Base-by-base conservation (phyloP, 805 yeast species). In the Yarrowia deformans region DNA sequence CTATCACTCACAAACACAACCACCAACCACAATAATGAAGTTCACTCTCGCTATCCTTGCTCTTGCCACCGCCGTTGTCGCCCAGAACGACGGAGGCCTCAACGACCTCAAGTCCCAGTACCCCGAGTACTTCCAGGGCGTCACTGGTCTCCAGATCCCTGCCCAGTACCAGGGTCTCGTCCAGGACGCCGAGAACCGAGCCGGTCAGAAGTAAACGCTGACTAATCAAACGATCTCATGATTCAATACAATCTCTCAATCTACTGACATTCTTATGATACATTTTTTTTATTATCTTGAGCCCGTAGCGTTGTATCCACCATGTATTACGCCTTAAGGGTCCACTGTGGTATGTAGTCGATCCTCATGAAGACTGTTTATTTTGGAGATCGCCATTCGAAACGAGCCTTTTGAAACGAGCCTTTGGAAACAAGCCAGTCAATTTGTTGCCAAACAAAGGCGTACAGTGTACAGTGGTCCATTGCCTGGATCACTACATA, bases 11-110 rank as follows among this genome's bases (percentile, higher is more conserved):
- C 18, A 39, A 8, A 54, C 37, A 37, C 40, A 29, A 16, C 8
- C 35, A 19, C 29, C 37, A 37, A 16, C 8, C 35, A 19, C 61
- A 34, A 55, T 14, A 39, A 55, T 55, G 61, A 55, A 55, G 46
- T 55, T 55, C 61, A 39, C 61, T 55, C 61, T 55, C 61, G 61
- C 61, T 55, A 55, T 55, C 19, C 35, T 55, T 23, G 61, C 61
- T 7, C 9, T 54, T 13, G 61, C 46, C 46, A 16, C 61, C 19
- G 61, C 37, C 13, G 61, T 16, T 19, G 46, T 52, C 14, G 58
- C 58, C 16, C 58, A 35, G 40, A 19, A 55, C 34, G 61, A 55
- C 46, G 61, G 61, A 55, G 61, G 61, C 3, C 61, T 55, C 45
- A 16, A 19, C 14, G 46, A 55, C 46, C 61, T 55, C 61, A 55